Conservation (phyloP, 257 asterid species). For the Petrea volubilis region DNA sequence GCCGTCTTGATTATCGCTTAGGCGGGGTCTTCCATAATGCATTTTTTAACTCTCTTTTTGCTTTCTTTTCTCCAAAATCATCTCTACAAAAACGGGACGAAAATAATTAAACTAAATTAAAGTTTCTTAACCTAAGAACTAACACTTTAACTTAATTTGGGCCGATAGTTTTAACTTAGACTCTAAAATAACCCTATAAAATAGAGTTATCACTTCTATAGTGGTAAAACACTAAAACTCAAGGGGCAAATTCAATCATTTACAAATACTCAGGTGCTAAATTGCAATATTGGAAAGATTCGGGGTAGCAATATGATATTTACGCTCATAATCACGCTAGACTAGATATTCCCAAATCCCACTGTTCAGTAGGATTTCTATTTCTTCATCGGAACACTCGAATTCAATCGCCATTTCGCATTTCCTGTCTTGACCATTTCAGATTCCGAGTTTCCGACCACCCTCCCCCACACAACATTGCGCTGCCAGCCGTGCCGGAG, state of each 20-base stretch:
- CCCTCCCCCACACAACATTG: not conserved
- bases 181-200: too few relatives aligned
- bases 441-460: constrained; percentile 9
- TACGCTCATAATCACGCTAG: constrained; percentile 8
- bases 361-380: constrained; percentile 19
- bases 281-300: constrained; percentile 4
- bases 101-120: too few relatives aligned
- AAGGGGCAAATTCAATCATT: not conserved
- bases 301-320: not conserved
- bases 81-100: too few relatives aligned
- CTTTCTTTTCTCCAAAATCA: too few relatives aligned
- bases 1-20: too few relatives aligned
- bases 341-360: constrained; percentile 12
- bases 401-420: constrained; percentile 19
- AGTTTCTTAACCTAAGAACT: too few relatives aligned
- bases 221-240: not conserved
- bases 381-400: not conserved
- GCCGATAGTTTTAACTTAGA: too few relatives aligned
- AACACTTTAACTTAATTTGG: too few relatives aligned
- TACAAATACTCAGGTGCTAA: not conserved
- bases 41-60: too few relatives aligned
- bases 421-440: constrained; percentile 4
- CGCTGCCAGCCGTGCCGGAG: constrained; percentile 6
- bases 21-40: too few relatives aligned
- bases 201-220: too few relatives aligned